Evolutionary conservation across 2,329 filamentous ascomycete species (phyloP).

Genomic region (Zelopaecilomyces penicillatus): DNA sequence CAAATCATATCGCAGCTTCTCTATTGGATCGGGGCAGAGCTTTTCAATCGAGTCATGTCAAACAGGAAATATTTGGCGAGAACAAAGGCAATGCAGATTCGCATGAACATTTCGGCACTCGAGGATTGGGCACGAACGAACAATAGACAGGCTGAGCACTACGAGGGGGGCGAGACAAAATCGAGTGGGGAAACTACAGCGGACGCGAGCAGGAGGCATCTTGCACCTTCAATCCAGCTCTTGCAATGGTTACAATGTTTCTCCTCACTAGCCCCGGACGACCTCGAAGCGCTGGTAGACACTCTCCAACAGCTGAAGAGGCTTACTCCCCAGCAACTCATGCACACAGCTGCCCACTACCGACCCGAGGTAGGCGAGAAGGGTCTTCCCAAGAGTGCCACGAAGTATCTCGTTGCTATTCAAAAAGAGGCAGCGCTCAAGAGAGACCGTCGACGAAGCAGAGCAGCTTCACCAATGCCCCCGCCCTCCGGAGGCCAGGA

Average conservation of each 20-base stretch:
- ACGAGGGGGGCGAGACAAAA: slow-evolving; percentile 81
- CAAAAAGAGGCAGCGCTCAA: slow-evolving; percentile 64
- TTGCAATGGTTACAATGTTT: slow-evolving; percentile 98
- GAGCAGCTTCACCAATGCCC: slow-evolving; percentile 34
- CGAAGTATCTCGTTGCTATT: slow-evolving; percentile 75
- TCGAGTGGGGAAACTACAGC: slow-evolving; percentile 80
- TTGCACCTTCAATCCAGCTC: slow-evolving; percentile 85
- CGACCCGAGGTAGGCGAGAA: slow-evolving; percentile 93
- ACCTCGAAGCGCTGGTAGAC: slow-evolving; percentile 77
- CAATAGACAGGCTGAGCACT: slow-evolving; percentile 91
- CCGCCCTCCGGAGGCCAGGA: slow-evolving; percentile 23
- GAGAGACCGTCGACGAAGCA: slow-evolving; percentile 44
- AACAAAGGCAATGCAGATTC: slow-evolving; percentile 98
- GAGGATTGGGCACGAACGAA: slow-evolving; percentile 95
- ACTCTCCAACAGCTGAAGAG: slow-evolving; percentile 84
- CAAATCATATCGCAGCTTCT: slow-evolving; percentile 88
- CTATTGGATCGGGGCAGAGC: slow-evolving; percentile 92
- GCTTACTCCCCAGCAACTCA: slow-evolving; percentile 77
- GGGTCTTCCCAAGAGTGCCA: slow-evolving; percentile 74
- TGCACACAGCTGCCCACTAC: slow-evolving; percentile 89
- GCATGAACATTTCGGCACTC: slow-evolving; percentile 92
- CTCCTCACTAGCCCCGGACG: slow-evolving; percentile 77
- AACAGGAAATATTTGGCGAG: slow-evolving; percentile 89
- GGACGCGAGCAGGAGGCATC: slow-evolving; percentile 73
- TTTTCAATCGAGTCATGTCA: slow-evolving; percentile 97